phyloP scores from a whole-genome alignment of 192 early-diverging fungal species.

The Spizellomyces sp. region DNA sequence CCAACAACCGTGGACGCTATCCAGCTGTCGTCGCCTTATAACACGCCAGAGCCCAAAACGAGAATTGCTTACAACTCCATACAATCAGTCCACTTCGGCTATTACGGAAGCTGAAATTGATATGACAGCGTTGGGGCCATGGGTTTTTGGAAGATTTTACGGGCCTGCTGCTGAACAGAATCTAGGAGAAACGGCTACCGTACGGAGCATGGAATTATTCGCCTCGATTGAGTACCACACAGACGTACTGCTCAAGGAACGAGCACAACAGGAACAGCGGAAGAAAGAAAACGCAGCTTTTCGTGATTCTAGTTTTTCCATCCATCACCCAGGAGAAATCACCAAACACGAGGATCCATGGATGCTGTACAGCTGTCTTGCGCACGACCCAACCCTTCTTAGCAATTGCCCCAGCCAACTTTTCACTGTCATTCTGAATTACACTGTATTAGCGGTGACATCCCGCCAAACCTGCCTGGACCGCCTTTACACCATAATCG shows the following conservation, averaged over 20 bases:
- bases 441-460: neutral
- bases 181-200: no score
- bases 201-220: neutral
- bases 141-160: neutral
- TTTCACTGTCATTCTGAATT: constrained; percentile 8
- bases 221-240: neutral
- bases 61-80: neutral
- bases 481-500: constrained; percentile 5
- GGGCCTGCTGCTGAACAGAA: no score
- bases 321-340: no score
- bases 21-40: neutral
- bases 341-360: constrained; percentile 17
- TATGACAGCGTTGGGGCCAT: neutral
- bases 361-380: constrained; percentile 13
- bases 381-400: constrained; percentile 3
- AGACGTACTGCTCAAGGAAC: neutral
- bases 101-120: no score
- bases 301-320: no score
- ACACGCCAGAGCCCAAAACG: neutral
- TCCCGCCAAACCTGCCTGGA: constrained; percentile 25
- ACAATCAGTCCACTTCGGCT: no score
- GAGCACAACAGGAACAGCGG: no score
- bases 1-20: neutral
- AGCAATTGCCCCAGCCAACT: neutral
- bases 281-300: no score